Conservation (phyloP, 2,329 filamentous ascomycete species). For the Diaporthe vexans region DNA sequence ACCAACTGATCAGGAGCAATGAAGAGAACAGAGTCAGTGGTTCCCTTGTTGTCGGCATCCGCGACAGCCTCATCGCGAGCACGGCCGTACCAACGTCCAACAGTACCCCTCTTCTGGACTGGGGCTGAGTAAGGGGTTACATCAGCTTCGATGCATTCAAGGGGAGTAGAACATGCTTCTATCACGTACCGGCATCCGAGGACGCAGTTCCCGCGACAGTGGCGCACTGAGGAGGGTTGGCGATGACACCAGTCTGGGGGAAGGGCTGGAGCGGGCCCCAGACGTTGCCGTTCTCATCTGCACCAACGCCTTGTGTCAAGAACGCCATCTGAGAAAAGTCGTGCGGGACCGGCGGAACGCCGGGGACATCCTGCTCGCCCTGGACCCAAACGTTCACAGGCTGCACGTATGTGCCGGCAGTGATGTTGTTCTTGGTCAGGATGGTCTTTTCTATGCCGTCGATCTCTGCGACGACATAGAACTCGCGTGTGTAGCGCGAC, state of each 20-base stretch:
- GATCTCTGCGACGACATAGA: slow-evolving; percentile 51
- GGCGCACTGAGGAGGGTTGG: slow-evolving; percentile 42
- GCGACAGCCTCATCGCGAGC: slow-evolving; percentile 40
- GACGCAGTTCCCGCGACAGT: not conserved
- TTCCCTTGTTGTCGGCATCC: slow-evolving; percentile 41
- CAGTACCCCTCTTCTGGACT: not conserved
- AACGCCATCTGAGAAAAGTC: slow-evolving; percentile 55
- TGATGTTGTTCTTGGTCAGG: slow-evolving; percentile 52
- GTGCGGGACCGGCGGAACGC: slow-evolving; percentile 50
- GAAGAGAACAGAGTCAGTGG: slow-evolving; percentile 37
- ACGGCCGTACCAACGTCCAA: slow-evolving; percentile 40
- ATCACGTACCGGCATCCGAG: not conserved
- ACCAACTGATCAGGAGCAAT: slow-evolving; percentile 6
- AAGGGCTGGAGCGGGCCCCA: slow-evolving; percentile 56
- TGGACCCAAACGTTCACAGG: slow-evolving; percentile 55
- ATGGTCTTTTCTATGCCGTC: slow-evolving; percentile 50
- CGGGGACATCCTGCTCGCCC: slow-evolving; percentile 54
- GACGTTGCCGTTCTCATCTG: slow-evolving; percentile 52
- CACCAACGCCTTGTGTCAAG: slow-evolving; percentile 53
- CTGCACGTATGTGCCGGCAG: slow-evolving; percentile 53
- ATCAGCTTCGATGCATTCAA: not conserved
- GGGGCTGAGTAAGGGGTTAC: not conserved
- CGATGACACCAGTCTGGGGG: slow-evolving; percentile 54
- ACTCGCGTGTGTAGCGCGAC: slow-evolving; percentile 53
- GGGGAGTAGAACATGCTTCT: accelerated